Percentiles rank a stretch among this genome's conserved stretches.
These are phyloP conservation scores for Phellopilus nigrolimitatus DNA, from an alignment of 1,284 basidiomycete species.

Conservation along the genomic window DNA sequence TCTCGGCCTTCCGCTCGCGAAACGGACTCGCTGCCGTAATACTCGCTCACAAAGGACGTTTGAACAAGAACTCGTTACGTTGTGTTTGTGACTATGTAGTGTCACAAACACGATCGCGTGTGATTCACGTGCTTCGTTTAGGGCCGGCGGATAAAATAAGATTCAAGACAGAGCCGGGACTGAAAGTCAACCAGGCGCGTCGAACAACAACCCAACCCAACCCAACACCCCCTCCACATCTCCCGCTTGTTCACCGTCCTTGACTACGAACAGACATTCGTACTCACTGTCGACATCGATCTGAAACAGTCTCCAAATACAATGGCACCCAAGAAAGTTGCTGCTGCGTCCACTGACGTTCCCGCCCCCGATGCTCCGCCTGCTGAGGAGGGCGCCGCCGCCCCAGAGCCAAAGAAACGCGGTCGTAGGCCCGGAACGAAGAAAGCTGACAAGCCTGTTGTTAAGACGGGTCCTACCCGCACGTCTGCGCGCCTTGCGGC, in stretches of 20 bases:
- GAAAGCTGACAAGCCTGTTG: background rate
- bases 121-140: background rate
- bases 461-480: constrained; percentile 47
- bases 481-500: constrained; percentile 65
- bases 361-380: constrained; percentile 6
- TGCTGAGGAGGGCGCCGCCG: background rate
- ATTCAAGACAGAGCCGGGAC: too few species aligned
- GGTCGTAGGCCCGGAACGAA: constrained; percentile 15
- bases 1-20: too few species aligned
- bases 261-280: background rate
- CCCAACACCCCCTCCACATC: background rate
- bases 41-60: too few species aligned
- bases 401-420: constrained; percentile 27
- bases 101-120: background rate
- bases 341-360: background rate
- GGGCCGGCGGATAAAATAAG: background rate
- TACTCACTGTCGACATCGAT: background rate
- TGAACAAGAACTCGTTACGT: too few species aligned
- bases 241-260: too few species aligned
- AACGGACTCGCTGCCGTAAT: too few species aligned
- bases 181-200: background rate
- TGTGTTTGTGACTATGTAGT: too few species aligned
- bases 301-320: background rate
- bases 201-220: background rate
- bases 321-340: constrained; percentile 18